Conservation (phyloP, 108 stramenopile species). For the Skeletonema menzelii region DNA sequence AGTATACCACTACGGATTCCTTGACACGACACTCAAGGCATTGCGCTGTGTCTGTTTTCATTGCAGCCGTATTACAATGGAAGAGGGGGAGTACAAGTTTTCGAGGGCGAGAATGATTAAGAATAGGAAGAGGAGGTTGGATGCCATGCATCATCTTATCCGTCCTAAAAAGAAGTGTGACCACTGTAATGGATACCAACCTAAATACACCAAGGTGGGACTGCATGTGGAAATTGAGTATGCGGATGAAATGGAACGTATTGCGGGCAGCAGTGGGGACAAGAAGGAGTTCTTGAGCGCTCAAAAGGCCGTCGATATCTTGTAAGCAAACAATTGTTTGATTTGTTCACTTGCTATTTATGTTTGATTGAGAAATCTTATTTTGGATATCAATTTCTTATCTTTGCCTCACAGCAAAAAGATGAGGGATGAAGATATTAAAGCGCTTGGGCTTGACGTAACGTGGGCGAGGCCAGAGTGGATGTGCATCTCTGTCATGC, state of each 20-base stretch:
- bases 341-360: not conserved
- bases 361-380: constrained; percentile 2
- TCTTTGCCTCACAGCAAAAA: constrained; percentile 49
- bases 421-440: constrained; percentile 93
- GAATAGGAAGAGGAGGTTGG: constrained; percentile 76
- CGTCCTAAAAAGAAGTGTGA: constrained; percentile 89
- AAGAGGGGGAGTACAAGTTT: constrained; percentile 86
- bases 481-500: constrained; percentile 95
- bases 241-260: constrained; percentile 70
- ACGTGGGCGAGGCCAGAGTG: constrained; percentile 95
- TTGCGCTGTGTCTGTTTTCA: constrained; percentile 96
- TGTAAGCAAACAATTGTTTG: constrained; percentile 42
- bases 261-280: constrained; percentile 75
- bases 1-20: constrained; percentile 97
- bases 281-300: constrained; percentile 93
- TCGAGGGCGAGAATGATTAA: constrained; percentile 55
- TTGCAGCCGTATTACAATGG: constrained; percentile 83
- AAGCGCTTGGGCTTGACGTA: constrained; percentile 89
- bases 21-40: constrained; percentile 86
- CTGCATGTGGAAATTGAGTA: constrained; percentile 89
- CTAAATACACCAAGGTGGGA: constrained; percentile 84
- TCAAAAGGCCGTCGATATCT: constrained; percentile 82
- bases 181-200: constrained; percentile 85
- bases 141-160: constrained; percentile 82
- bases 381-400: constrained; percentile 7